Evolutionary conservation across 768 basidiomycete species (phyloP).

Genomic region (Russula sp.): DNA sequence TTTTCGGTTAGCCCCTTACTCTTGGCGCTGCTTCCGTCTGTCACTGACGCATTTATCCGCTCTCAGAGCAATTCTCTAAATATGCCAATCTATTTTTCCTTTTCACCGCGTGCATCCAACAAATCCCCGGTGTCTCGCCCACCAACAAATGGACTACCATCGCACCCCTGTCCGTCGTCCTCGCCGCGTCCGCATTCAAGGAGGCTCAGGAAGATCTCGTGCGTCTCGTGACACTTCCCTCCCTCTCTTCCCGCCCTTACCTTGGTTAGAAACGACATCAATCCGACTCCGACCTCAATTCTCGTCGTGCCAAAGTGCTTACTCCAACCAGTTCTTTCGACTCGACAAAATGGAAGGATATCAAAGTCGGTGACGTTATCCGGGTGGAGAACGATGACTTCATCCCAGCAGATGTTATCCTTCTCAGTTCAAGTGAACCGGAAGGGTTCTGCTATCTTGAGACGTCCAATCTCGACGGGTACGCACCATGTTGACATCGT

Average conservation of each 20-base stretch:
- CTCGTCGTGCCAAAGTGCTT: slow-evolving; percentile 74
- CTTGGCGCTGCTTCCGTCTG: neutral
- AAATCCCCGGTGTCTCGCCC: slow-evolving; percentile 96
- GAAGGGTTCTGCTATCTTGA: slow-evolving; percentile 98
- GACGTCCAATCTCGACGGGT: slow-evolving; percentile 97
- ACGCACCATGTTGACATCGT: slow-evolving; percentile 25
- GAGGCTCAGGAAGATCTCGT: slow-evolving; percentile 93
- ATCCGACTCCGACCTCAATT: slow-evolving; percentile 88
- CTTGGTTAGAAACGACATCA: slow-evolving; percentile 83
- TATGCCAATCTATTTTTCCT: slow-evolving; percentile 99
- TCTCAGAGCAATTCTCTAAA: slow-evolving; percentile 92
- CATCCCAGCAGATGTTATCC: slow-evolving; percentile 90
- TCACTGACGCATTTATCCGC: slow-evolving; percentile 13
- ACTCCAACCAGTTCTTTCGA: slow-evolving; percentile 56
- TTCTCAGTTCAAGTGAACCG: slow-evolving; percentile 88
- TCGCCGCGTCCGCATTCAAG: slow-evolving; percentile 92
- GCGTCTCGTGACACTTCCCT: slow-evolving; percentile 29
- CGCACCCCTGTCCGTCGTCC: slow-evolving; percentile 78
- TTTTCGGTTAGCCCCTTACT: slow-evolving; percentile 58
- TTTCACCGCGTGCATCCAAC: slow-evolving; percentile 95
- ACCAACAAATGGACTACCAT: slow-evolving; percentile 96
- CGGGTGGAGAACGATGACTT: slow-evolving; percentile 88
- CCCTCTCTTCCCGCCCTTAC: neutral
- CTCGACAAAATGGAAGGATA: slow-evolving; percentile 80
- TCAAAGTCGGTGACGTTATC: slow-evolving; percentile 87